phyloP scores from a whole-genome alignment of 1,139 yeast species.

The Groenewaldozyma auringiensis region DNA sequence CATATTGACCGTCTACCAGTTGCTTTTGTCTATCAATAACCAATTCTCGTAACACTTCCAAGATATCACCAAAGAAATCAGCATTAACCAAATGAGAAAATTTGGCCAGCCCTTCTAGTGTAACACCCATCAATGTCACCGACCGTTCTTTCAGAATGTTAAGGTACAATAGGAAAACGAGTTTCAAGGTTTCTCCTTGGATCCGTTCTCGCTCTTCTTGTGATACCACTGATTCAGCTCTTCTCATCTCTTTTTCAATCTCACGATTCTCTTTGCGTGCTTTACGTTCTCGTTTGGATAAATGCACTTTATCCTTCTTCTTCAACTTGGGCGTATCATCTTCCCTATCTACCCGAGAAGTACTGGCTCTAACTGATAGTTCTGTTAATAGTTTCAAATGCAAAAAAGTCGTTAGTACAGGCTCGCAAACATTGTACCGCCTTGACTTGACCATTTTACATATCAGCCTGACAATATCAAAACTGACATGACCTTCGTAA shows the following conservation, averaged over 20 bases:
- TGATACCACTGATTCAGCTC: constrained; percentile 81
- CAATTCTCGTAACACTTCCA: constrained; percentile 80
- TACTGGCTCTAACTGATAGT: constrained; percentile 49
- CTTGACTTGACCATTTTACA: constrained; percentile 67
- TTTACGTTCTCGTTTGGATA: constrained; percentile 81
- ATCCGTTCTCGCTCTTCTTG: constrained; percentile 76
- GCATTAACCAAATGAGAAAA: constrained; percentile 90
- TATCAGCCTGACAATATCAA: constrained; percentile 60
- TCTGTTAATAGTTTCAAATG: constrained; percentile 71
- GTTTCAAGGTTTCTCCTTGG: constrained; percentile 77
- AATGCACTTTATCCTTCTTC: constrained; percentile 82
- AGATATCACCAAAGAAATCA: constrained; percentile 84
- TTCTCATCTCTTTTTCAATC: constrained; percentile 82
- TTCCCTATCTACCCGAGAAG: constrained; percentile 44
- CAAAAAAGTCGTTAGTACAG: constrained; percentile 65
- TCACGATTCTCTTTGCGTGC: constrained; percentile 76
- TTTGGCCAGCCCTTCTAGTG: constrained; percentile 82
- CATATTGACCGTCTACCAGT: constrained; percentile 35
- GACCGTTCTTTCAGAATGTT: constrained; percentile 62
- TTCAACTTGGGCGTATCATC: constrained; percentile 46
- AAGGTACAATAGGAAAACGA: constrained; percentile 63
- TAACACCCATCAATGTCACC: constrained; percentile 71
- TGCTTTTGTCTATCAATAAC: constrained; percentile 40
- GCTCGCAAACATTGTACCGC: constrained; percentile 74
- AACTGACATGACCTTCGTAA: constrained; percentile 71